Conservation (phyloP, 2,329 filamentous ascomycete genomes). For the Colletotrichum horii region DNA sequence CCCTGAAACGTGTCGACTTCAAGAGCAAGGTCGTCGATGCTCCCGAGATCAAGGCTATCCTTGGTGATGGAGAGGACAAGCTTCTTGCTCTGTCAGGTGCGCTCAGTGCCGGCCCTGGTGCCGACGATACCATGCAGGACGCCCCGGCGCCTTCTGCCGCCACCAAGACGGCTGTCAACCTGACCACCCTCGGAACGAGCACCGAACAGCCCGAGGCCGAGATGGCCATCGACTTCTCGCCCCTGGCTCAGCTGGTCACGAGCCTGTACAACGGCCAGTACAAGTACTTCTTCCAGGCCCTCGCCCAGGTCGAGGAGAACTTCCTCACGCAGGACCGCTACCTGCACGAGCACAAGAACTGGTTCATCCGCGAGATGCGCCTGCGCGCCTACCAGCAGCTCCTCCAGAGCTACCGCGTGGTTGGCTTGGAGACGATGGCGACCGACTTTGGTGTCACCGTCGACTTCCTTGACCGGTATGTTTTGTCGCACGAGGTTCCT, state of each 20-base stretch:
- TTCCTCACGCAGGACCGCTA: slow-evolving; percentile 96
- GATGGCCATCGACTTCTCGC: slow-evolving; percentile 84
- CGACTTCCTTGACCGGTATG: slow-evolving; percentile 92
- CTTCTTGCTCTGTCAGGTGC: slow-evolving; percentile 81
- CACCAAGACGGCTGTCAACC: slow-evolving; percentile 74
- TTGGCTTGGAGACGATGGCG: slow-evolving; percentile 97
- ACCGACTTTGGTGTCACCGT: slow-evolving; percentile 96
- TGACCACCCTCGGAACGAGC: slow-evolving; percentile 79
- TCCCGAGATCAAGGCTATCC: slow-evolving; percentile 96
- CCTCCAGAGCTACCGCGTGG: slow-evolving; percentile 94
- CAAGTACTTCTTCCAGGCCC: slow-evolving; percentile 88
- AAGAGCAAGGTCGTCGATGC: slow-evolving; percentile 99
- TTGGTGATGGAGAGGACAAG: slow-evolving; percentile 89
- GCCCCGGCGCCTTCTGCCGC: slow-evolving; percentile 56
- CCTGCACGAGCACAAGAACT: slow-evolving; percentile 91
- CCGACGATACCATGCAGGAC: slow-evolving; percentile 75
- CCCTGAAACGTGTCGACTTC: slow-evolving; percentile 96
- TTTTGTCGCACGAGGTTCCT: slow-evolving; percentile 13
- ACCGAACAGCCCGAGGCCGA: slow-evolving; percentile 79
- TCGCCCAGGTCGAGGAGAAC: slow-evolving; percentile 88
- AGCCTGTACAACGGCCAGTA: slow-evolving; percentile 95
- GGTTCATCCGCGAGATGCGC: slow-evolving; percentile 99
- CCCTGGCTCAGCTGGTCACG: slow-evolving; percentile 85
- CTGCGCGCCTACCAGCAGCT: slow-evolving; percentile 96
- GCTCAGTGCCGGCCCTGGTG: slow-evolving; percentile 80